These are phyloP conservation scores for Chlamydomonas sp. DNA, from an alignment of 139 green algal genomes.

Conservation along the genomic window DNA sequence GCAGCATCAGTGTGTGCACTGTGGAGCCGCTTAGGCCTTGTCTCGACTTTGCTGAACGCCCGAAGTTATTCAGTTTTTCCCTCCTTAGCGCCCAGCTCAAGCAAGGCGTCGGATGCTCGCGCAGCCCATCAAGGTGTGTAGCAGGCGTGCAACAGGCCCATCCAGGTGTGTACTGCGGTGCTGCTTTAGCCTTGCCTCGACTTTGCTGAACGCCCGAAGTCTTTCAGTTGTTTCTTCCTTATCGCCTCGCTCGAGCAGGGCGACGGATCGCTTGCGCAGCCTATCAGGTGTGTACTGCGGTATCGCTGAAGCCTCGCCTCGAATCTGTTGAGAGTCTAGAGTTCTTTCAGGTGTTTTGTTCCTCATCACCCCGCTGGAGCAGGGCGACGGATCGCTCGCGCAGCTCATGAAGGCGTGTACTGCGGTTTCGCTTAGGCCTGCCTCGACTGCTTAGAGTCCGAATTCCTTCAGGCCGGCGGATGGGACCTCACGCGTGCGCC, in stretches of 20 bases:
- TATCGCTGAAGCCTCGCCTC: no score
- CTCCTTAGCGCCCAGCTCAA: no score
- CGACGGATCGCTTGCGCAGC: conserved; percentile 42
- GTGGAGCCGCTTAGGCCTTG: no score
- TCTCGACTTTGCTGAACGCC: no score
- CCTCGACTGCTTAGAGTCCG: no score
- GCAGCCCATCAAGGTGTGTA: conserved; percentile 37
- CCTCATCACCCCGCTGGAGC: conserved; percentile 66
- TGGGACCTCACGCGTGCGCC: no score
- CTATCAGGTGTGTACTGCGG: conserved; percentile 35
- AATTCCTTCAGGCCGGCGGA: conserved; percentile 68
- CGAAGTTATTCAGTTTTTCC: no score
- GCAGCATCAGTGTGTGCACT: conserved; percentile 32
- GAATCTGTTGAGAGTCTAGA: conserved; percentile 74
- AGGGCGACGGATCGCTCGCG: conserved; percentile 43
- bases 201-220: conserved; percentile 71
- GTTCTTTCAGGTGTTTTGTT: conserved; percentile 78
- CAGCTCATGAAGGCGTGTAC: conserved; percentile 35
- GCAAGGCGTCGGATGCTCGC: no score
- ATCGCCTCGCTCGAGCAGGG: conserved; percentile 67
- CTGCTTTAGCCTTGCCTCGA: no score
- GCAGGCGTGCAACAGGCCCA: no score
- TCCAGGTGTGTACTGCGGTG: no score
- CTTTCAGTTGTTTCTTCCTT: conserved; percentile 75
- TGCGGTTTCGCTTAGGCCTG: no score